Percentiles rank a stretch among this genome's conserved stretches.
Conservation (phyloP, 306 rosid genomes). For the Trifolium fragiferum region DNA sequence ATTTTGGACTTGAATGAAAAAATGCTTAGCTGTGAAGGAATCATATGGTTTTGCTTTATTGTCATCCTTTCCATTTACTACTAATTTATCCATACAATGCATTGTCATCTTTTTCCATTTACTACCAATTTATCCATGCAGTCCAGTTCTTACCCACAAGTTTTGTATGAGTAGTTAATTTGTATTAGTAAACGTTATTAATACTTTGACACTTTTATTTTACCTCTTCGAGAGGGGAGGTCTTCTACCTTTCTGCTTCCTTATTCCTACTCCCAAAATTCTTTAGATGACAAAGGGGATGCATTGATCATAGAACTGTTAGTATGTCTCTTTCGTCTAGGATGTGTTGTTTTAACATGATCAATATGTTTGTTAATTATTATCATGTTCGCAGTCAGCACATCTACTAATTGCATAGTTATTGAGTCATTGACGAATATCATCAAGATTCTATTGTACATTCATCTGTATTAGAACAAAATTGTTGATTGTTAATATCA, state of each 20-base stretch:
- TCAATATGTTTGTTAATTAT: neutral
- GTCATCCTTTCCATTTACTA: neutral
- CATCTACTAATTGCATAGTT: constrained; percentile 13
- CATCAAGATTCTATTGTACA: neutral
- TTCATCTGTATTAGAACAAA: neutral
- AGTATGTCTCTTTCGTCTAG: neutral
- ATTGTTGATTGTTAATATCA: too few species aligned
- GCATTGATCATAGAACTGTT: neutral
- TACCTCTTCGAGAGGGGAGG: neutral
- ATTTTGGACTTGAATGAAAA: constrained; percentile 26
- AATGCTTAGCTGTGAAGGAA: constrained; percentile 10
- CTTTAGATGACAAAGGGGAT: neutral
- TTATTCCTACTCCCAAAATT: neutral
- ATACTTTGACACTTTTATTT: neutral
- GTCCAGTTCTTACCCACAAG: neutral
- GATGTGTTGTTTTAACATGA: neutral
- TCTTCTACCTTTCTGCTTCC: constrained; percentile 20
- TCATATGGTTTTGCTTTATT: neutral
- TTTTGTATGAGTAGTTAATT: constrained; percentile 13
- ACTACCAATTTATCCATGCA: constrained; percentile 5
- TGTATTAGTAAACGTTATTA: constrained; percentile 1
- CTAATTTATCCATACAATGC: constrained; percentile 1
- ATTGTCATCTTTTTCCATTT: neutral
- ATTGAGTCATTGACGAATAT: neutral
- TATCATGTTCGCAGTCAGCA: constrained; percentile 3